Conservation (phyloP, 2,329 filamentous ascomycete species). For the Aspergillus amoenus region DNA sequence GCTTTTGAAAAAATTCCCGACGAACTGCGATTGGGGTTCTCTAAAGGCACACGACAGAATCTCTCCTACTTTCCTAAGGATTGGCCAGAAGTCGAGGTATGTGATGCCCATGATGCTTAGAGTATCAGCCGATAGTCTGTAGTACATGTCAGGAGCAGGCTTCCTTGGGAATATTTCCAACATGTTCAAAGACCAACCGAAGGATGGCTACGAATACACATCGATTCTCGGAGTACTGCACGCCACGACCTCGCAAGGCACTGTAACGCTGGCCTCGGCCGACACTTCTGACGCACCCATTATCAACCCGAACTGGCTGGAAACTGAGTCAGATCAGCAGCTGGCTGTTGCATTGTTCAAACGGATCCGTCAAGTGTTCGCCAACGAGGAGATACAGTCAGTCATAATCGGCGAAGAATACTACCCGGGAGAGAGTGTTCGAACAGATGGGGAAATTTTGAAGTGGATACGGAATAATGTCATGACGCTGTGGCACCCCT, state of each 20-base stretch:
- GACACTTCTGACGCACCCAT: conserved; percentile 37
- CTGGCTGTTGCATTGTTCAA: conserved; percentile 45
- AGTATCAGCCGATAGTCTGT: not conserved
- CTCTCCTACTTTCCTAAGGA: conserved; percentile 30
- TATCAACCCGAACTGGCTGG: conserved; percentile 49
- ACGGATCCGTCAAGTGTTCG: conserved; percentile 39
- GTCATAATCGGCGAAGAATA: conserved; percentile 35
- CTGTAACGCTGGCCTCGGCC: conserved; percentile 41
- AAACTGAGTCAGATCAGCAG: conserved; percentile 41
- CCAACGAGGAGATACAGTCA: conserved; percentile 21
- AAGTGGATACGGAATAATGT: conserved; percentile 25
- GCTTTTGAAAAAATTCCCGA: conserved; percentile 37
- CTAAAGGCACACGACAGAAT: conserved; percentile 13
- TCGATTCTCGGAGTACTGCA: conserved; percentile 35
- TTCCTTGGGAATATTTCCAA: conserved; percentile 18
- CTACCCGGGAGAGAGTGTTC: conserved; percentile 35
- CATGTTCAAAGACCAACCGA: conserved; percentile 8
- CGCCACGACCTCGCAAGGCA: conserved; percentile 46
- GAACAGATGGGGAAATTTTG: conserved; percentile 44
- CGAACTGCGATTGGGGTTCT: conserved; percentile 20
- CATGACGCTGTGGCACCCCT: conserved; percentile 34
- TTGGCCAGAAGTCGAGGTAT: conserved; percentile 39
- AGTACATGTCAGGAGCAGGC: conserved; percentile 25
- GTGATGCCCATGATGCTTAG: not conserved
- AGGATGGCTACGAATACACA: conserved; percentile 33